phyloP scores from a whole-genome alignment of 306 rosid genomes.

The Vigna trinervia region DNA sequence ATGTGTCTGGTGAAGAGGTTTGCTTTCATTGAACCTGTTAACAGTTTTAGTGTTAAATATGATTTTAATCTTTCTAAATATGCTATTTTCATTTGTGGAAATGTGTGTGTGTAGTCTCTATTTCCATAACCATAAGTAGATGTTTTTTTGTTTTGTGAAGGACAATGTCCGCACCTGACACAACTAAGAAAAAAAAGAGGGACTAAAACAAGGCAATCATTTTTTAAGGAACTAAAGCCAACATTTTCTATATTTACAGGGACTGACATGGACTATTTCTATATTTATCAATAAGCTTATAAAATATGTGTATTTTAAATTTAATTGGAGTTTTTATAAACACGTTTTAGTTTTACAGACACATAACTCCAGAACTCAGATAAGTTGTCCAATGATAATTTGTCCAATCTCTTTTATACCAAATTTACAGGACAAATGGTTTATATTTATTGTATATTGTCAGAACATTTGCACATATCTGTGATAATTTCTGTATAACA shows the following conservation, averaged over 20 bases:
- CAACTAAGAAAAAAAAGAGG: neutral
- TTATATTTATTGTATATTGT: slow-evolving; percentile 9
- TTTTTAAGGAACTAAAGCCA: neutral
- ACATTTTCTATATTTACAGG: neutral
- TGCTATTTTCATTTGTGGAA: neutral
- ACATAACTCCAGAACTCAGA: neutral
- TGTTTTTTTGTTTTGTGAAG: neutral
- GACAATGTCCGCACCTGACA: neutral
- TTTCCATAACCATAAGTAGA: neutral
- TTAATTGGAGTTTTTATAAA: slow-evolving; percentile 1
- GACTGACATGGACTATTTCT: neutral
- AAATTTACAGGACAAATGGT: neutral
- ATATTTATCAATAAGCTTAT: slow-evolving; percentile 5
- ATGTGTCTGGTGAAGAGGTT: slow-evolving; percentile 99
- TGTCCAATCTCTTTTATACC: slow-evolving; percentile 5
- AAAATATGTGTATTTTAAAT: slow-evolving; percentile 14
- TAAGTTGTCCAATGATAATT: neutral
- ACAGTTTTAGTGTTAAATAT: slow-evolving; percentile 5
- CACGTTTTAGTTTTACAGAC: neutral
- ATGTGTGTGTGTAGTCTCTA: neutral
- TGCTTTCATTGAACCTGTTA: slow-evolving; percentile 40
- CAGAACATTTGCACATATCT: slow-evolving; percentile 25
- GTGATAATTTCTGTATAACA: slow-evolving; percentile 4
- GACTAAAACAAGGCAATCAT: neutral
- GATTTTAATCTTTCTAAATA: neutral